Evolutionary conservation across 768 basidiomycete genomes (phyloP).

Genomic region (Galerina marginata): DNA sequence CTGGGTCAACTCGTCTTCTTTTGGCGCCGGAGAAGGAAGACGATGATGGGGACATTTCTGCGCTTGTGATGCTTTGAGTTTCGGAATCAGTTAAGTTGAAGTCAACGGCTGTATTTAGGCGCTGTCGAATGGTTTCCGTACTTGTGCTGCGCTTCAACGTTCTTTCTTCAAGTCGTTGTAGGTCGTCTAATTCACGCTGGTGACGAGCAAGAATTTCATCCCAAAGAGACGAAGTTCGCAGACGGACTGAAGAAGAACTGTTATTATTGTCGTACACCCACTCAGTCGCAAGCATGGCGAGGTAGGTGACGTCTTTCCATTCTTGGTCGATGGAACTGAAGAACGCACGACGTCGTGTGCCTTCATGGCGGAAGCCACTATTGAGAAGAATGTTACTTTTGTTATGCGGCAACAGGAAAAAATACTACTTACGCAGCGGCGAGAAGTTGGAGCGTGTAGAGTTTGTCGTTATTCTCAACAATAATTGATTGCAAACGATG

Average conservation of each 20-base stretch:
- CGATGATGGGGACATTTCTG: slow-evolving; percentile 7
- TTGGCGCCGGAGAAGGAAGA: not conserved
- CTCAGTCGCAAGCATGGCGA: slow-evolving; percentile 67
- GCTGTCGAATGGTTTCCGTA: slow-evolving; percentile 46
- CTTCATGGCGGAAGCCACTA: slow-evolving; percentile 69
- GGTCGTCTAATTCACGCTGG: slow-evolving; percentile 58
- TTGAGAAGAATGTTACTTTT: slow-evolving; percentile 4
- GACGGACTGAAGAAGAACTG: slow-evolving; percentile 18
- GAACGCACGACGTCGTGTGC: slow-evolving; percentile 60
- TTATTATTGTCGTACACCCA: slow-evolving; percentile 42
- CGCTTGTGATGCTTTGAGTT: slow-evolving; percentile 7
- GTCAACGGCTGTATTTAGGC: not conserved
- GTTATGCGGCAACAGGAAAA: not conserved
- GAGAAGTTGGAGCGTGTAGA: slow-evolving; percentile 53
- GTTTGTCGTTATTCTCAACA: slow-evolving; percentile 47
- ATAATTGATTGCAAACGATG: slow-evolving; percentile 62
- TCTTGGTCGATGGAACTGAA: slow-evolving; percentile 45
- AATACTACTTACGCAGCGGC: slow-evolving; percentile 37
- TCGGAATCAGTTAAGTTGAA: slow-evolving; percentile 9
- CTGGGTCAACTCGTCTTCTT: slow-evolving; percentile 1
- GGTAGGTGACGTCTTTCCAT: slow-evolving; percentile 66
- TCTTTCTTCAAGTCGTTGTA: slow-evolving; percentile 55
- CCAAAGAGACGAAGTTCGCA: slow-evolving; percentile 53
- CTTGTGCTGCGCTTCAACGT: slow-evolving; percentile 42
- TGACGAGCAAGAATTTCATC: slow-evolving; percentile 67